Evolutionary conservation across 129 eudicot species (phyloP).

Genomic region (Flaveria ramosissima): DNA sequence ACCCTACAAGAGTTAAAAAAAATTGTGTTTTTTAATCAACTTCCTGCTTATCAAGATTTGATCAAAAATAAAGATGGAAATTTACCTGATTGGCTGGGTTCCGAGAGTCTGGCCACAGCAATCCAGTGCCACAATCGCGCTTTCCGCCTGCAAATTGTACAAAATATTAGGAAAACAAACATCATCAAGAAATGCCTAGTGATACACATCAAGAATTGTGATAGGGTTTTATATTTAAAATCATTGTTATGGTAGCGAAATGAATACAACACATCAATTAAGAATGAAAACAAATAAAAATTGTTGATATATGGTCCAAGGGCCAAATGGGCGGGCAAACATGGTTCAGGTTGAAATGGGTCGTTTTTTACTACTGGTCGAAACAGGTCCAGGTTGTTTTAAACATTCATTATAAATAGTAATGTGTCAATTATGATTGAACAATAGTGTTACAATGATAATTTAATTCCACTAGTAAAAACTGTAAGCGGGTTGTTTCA

Average conservation of each 20-base stretch:
- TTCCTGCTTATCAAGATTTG: background rate
- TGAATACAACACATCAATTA: background rate
- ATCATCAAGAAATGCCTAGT: background rate
- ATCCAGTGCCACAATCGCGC: conserved; percentile 86
- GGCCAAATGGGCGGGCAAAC: no score
- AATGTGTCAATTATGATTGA: background rate
- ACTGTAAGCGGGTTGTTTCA: background rate
- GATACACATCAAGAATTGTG: no score
- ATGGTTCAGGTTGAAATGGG: background rate
- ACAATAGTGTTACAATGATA: background rate
- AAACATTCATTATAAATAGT: background rate
- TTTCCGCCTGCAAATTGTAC: conserved; percentile 66
- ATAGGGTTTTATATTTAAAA: background rate
- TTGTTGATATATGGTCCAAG: background rate
- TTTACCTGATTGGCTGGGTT: conserved; percentile 81
- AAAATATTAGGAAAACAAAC: conserved; percentile 4
- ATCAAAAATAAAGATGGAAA: background rate
- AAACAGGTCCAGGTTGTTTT: background rate
- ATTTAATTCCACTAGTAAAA: background rate
- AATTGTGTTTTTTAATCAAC: background rate
- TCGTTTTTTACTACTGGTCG: no score
- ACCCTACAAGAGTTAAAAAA: conserved; percentile 53
- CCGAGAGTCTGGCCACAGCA: conserved; percentile 88
- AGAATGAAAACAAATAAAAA: background rate
- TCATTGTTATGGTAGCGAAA: background rate